These are phyloP conservation scores for Scheffersomyces segobiensis DNA, from an alignment of 1,139 yeast species.

Conservation along the genomic window DNA sequence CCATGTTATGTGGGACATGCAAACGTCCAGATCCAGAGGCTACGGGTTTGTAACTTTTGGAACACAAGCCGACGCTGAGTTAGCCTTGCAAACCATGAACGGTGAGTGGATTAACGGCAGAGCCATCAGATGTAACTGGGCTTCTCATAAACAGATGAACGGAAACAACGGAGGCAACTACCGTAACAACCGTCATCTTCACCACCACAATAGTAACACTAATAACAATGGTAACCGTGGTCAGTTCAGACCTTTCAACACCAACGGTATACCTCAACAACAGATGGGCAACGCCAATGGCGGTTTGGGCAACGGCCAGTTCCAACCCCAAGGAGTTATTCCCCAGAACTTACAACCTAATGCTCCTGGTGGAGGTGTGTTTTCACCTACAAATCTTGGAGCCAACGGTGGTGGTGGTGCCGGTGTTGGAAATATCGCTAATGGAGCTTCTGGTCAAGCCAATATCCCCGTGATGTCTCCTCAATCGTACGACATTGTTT, in stretches of 20 bases:
- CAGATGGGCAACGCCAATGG: conserved; percentile 4
- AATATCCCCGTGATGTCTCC: conserved; percentile 43
- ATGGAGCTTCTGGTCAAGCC: conserved; percentile 5
- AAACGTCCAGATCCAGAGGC: conserved; percentile 86
- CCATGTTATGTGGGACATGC: conserved; percentile 98
- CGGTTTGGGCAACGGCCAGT: conserved; percentile 12
- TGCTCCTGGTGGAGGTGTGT: background rate
- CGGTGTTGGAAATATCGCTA: background rate
- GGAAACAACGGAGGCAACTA: conserved; percentile 6
- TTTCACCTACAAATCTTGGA: background rate
- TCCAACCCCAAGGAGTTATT: conserved; percentile 9
- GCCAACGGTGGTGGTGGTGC: background rate
- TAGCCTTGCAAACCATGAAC: conserved; percentile 72
- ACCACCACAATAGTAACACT: conserved; percentile 9
- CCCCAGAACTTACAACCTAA: conserved; percentile 8
- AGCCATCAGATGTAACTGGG: conserved; percentile 86
- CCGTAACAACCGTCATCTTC: conserved; percentile 13
- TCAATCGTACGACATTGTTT: conserved; percentile 65
- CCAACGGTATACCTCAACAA: conserved; percentile 9
- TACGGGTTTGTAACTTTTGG: conserved; percentile 89
- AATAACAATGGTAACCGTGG: conserved; percentile 6
- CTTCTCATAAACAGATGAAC: conserved; percentile 62
- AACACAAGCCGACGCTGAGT: conserved; percentile 67
- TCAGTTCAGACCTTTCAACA: conserved; percentile 16
- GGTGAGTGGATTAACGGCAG: conserved; percentile 75